Evolutionary conservation across 768 basidiomycete genomes (phyloP).

Genomic region (Artomyces pyxidatus): DNA sequence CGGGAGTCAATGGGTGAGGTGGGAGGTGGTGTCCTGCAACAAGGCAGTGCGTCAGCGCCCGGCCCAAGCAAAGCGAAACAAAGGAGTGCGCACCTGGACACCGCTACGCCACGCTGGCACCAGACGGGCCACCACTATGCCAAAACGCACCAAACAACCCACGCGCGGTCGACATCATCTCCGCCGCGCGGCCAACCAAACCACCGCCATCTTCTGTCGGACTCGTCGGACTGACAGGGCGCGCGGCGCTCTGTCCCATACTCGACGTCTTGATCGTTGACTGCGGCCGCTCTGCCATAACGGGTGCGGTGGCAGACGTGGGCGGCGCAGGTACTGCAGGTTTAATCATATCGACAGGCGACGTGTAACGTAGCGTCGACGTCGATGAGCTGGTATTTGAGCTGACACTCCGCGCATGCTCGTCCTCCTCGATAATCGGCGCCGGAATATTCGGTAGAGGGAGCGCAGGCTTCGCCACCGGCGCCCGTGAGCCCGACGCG

Average conservation of each 20-base stretch:
- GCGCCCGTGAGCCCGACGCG: neutral
- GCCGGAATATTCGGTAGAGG: neutral
- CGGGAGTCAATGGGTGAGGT: neutral
- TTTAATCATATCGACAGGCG: neutral
- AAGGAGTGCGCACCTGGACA: neutral
- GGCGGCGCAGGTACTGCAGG: slow-evolving; percentile 2
- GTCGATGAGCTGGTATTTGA: slow-evolving; percentile 6
- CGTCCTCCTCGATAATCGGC: slow-evolving; percentile 3
- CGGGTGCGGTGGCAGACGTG: slow-evolving; percentile 6
- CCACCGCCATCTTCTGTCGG: slow-evolving; percentile 19
- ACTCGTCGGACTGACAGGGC: slow-evolving; percentile 22
- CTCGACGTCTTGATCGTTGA: slow-evolving; percentile 13
- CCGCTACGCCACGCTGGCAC: slow-evolving; percentile 5
- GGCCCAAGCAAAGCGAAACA: neutral
- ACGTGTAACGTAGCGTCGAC: slow-evolving; percentile 9
- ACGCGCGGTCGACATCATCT: slow-evolving; percentile 73
- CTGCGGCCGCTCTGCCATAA: slow-evolving; percentile 6
- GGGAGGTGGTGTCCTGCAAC: neutral
- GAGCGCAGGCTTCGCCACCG: neutral
- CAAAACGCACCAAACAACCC: slow-evolving; percentile 65
- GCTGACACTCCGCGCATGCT: slow-evolving; percentile 6
- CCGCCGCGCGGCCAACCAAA: slow-evolving; percentile 58
- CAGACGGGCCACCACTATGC: slow-evolving; percentile 23
- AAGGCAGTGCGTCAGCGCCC: slow-evolving; percentile 1
- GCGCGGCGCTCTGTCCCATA: slow-evolving; percentile 20